A percentile compares a stretch with the other conserved stretches of the same genome.
Conservation (phyloP, 1,284 basidiomycete species). For the Inonotus obliquus region DNA sequence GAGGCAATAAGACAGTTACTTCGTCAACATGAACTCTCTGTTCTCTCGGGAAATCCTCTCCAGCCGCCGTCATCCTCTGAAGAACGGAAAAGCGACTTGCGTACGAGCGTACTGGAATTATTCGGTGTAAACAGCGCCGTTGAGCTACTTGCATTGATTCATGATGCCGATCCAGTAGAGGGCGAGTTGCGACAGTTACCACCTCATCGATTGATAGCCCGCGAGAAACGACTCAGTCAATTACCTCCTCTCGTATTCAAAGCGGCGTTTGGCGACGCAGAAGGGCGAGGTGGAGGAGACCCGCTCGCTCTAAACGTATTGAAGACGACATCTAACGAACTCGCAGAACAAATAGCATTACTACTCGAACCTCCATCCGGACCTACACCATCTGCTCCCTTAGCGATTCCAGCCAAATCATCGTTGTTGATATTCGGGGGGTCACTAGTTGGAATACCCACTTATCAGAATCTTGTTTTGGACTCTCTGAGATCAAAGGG, state of each 20-base stretch:
- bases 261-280: conserved; percentile 56
- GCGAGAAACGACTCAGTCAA: conserved; percentile 70
- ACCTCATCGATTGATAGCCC: conserved; percentile 35
- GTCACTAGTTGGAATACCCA: conserved; percentile 57
- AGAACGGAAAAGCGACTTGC: conserved; percentile 27
- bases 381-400: conserved; percentile 27
- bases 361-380: conserved; percentile 41
- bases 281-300: conserved; percentile 32
- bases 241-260: conserved; percentile 70
- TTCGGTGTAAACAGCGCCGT: conserved; percentile 56
- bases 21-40: conserved; percentile 47
- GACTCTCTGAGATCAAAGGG: conserved; percentile 51
- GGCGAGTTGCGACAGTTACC: background rate
- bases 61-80: conserved; percentile 26
- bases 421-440: conserved; percentile 70
- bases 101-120: conserved; percentile 39
- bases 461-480: conserved; percentile 56
- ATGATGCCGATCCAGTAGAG: conserved; percentile 40
- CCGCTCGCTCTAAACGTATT: conserved; percentile 57
- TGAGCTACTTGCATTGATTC: conserved; percentile 58
- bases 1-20: conserved; percentile 66
- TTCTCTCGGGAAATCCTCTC: conserved; percentile 35
- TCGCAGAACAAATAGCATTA: conserved; percentile 58
- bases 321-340: conserved; percentile 40
- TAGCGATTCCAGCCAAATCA: conserved; percentile 46